A percentile compares a stretch with the other conserved stretches of the same genome.
These are phyloP conservation scores for Fraxinus pennsylvanica DNA, from an alignment of 257 asterid species.

Conservation along the genomic window DNA sequence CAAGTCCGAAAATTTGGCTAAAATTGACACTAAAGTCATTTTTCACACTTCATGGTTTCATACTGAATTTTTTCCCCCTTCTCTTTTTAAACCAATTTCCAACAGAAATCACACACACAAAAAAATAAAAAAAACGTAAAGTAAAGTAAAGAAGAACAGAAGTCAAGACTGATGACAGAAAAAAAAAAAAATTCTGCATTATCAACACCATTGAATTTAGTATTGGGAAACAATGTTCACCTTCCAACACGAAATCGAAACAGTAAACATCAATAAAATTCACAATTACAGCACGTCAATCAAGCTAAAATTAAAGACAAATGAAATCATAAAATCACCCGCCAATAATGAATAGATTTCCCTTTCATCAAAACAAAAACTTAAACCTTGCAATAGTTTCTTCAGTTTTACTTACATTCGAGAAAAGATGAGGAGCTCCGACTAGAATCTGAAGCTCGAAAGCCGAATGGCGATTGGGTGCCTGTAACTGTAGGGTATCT, in stretches of 20 bases:
- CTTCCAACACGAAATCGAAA: not conserved
- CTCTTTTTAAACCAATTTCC: too few relatives aligned
- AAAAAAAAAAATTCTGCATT: not conserved
- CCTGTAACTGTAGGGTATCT: not conserved
- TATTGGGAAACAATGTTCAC: not conserved
- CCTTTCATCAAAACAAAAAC: not conserved
- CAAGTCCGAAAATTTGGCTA: too few relatives aligned
- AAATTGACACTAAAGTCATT: too few relatives aligned
- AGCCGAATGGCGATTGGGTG: not conserved
- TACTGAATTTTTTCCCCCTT: too few relatives aligned
- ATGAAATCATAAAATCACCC: not conserved
- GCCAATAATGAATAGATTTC: not conserved
- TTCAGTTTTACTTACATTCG: not conserved
- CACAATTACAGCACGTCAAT: not conserved
- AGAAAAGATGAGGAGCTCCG: not conserved
- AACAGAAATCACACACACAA: too few relatives aligned
- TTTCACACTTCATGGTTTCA: too few relatives aligned
- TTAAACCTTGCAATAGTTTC: not conserved
- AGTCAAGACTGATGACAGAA: not conserved
- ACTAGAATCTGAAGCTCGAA: not conserved
- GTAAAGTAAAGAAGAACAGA: not conserved
- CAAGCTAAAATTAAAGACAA: not conserved
- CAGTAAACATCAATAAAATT: not conserved
- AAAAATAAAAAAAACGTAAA: too few relatives aligned
- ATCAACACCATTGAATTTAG: not conserved